phyloP scores from a whole-genome alignment of 2,329 filamentous ascomycete genomes.

The Blastomyces percursus region DNA sequence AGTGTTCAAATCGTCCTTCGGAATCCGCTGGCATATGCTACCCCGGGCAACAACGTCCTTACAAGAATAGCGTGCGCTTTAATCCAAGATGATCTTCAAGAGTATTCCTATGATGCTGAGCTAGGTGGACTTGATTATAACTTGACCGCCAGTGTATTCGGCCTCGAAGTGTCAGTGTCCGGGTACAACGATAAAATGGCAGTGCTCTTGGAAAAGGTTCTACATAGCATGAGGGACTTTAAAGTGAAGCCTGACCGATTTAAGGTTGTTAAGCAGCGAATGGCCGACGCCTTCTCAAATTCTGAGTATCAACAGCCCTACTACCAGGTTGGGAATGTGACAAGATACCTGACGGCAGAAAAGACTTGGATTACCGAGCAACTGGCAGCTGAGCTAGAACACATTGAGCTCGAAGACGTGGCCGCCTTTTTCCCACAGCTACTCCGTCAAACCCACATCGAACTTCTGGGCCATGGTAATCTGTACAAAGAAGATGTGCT shows the following conservation, averaged over 20 bases:
- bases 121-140: constrained; percentile 79
- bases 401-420: constrained; percentile 63
- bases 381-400: constrained; percentile 62
- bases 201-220: constrained; percentile 79
- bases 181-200: constrained; percentile 96
- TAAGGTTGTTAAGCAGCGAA: constrained; percentile 76
- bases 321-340: constrained; percentile 74
- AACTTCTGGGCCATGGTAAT: constrained; percentile 83
- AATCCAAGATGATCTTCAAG: constrained; percentile 76
- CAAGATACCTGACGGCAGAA: constrained; percentile 67
- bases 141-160: constrained; percentile 59
- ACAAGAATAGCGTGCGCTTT: constrained; percentile 71
- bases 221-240: constrained; percentile 72
- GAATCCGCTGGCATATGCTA: constrained; percentile 67
- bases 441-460: constrained; percentile 73
- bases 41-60: constrained; percentile 67
- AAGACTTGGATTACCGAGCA: constrained; percentile 70
- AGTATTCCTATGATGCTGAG: constrained; percentile 94
- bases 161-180: constrained; percentile 65
- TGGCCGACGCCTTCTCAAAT: constrained; percentile 68
- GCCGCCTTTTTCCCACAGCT: constrained; percentile 68
- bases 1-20: constrained; percentile 71
- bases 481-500: constrained; percentile 88
- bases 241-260: constrained; percentile 81
- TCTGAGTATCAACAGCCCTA: constrained; percentile 83